Evolutionary conservation across 257 asterid genomes (phyloP).

Genomic region (Penstemon newberryi): DNA sequence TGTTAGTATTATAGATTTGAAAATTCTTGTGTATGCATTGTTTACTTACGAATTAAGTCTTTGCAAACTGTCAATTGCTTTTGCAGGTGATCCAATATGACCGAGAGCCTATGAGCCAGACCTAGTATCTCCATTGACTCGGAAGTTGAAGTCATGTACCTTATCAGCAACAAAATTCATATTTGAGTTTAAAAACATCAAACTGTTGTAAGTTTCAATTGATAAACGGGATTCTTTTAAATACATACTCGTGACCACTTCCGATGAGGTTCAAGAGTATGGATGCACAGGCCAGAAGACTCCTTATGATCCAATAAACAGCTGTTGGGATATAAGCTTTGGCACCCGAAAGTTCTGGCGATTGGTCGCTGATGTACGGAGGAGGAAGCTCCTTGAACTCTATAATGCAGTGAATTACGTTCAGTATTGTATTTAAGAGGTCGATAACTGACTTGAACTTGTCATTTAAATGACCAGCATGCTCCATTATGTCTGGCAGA

Average conservation of each 20-base stretch:
- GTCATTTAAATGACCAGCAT: constrained; percentile 31
- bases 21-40: background rate
- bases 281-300: constrained; percentile 61
- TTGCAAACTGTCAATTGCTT: constrained; percentile 32
- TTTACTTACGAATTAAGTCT: constrained; percentile 41
- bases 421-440: constrained; percentile 36
- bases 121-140: constrained; percentile 61
- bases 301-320: constrained; percentile 67
- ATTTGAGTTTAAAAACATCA: background rate
- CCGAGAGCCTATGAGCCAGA: constrained; percentile 61
- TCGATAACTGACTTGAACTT: constrained; percentile 44
- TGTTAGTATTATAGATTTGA: background rate
- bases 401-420: constrained; percentile 42
- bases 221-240: background rate
- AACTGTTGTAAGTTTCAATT: background rate
- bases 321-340: constrained; percentile 55
- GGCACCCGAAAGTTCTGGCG: constrained; percentile 41
- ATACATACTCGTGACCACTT: constrained; percentile 69
- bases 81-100: constrained; percentile 52
- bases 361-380: constrained; percentile 37
- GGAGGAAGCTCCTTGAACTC: constrained; percentile 53
- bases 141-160: constrained; percentile 47
- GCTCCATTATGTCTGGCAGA: constrained; percentile 35
- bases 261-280: constrained; percentile 64
- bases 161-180: constrained; percentile 23